Evolutionary conservation across 768 basidiomycete species (phyloP).

Genomic region (Leccinum aurantiacum): DNA sequence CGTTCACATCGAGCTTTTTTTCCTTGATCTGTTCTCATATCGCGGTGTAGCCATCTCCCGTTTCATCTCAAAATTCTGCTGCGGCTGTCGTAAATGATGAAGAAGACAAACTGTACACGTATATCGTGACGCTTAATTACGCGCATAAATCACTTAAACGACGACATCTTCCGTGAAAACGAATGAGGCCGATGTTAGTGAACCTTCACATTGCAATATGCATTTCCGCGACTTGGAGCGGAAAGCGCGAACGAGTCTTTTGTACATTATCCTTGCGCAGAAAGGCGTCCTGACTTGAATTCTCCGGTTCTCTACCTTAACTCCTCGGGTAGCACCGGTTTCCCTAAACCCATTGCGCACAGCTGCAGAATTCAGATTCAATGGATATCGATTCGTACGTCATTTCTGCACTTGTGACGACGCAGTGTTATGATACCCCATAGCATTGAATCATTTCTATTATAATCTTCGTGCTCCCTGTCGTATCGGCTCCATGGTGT

Average conservation of each 20-base stretch:
- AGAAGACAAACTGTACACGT: conserved; percentile 17
- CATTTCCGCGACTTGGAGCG: conserved; percentile 19
- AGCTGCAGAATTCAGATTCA: conserved; percentile 4
- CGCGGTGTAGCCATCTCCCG: conserved; percentile 18
- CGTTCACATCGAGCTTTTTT: not conserved
- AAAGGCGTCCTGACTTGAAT: conserved; percentile 11
- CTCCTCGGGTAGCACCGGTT: conserved; percentile 43
- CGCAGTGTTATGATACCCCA: too few species aligned
- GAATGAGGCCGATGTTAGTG: not conserved
- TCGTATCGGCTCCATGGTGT: too few species aligned
- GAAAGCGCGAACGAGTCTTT: not conserved
- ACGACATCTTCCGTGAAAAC: not conserved
- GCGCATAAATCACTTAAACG: not conserved
- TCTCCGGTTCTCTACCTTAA: conserved; percentile 18
- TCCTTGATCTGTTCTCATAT: not conserved
- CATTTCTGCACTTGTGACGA: too few species aligned
- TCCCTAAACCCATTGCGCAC: conserved; percentile 43
- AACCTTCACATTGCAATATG: conserved; percentile 13
- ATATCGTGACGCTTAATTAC: not conserved
- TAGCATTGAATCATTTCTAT: too few species aligned
- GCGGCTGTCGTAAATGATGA: conserved; percentile 24
- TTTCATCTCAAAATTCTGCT: conserved; percentile 23
- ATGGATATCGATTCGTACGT: too few species aligned
- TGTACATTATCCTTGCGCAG: not conserved
- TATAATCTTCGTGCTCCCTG: too few species aligned